Percentiles rank a stretch among this genome's conserved stretches.
These are phyloP conservation scores for Durusdinium trenchii DNA, from an alignment of 73 alveolate genomes.

Conservation along the genomic window DNA sequence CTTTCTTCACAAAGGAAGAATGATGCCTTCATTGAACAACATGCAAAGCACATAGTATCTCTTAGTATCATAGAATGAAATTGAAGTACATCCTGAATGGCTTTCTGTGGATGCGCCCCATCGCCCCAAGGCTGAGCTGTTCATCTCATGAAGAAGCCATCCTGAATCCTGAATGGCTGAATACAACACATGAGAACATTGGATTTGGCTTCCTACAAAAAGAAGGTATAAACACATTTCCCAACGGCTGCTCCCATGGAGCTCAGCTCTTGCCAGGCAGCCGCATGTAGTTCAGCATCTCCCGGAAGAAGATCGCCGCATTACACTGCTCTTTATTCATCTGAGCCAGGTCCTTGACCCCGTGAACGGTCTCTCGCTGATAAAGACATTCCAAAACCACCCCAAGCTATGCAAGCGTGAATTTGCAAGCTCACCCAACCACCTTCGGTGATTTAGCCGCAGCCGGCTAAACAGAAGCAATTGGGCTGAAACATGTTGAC, in stretches of 20 bases:
- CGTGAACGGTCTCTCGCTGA: not conserved
- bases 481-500: too few relatives aligned
- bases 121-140: not conserved
- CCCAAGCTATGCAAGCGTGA: not conserved
- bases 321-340: conserved; percentile 68
- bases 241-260: not conserved
- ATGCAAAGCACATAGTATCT: too few relatives aligned
- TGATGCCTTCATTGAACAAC: too few relatives aligned
- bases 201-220: too few relatives aligned
- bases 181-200: too few relatives aligned
- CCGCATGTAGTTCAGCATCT: conserved; percentile 56
- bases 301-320: conserved; percentile 83
- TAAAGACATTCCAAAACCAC: not conserved
- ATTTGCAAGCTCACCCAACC: not conserved
- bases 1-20: too few relatives aligned
- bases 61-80: too few relatives aligned
- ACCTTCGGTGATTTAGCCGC: not conserved
- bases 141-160: not conserved
- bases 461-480: too few relatives aligned
- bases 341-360: conserved; percentile 45
- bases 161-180: too few relatives aligned
- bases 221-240: too few relatives aligned
- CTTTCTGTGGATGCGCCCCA: not conserved
- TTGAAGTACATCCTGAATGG: too few relatives aligned
- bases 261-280: not conserved